These are phyloP conservation scores for Ambrosia trifida DNA, from an alignment of 129 eudicot genomes.

Conservation along the genomic window DNA sequence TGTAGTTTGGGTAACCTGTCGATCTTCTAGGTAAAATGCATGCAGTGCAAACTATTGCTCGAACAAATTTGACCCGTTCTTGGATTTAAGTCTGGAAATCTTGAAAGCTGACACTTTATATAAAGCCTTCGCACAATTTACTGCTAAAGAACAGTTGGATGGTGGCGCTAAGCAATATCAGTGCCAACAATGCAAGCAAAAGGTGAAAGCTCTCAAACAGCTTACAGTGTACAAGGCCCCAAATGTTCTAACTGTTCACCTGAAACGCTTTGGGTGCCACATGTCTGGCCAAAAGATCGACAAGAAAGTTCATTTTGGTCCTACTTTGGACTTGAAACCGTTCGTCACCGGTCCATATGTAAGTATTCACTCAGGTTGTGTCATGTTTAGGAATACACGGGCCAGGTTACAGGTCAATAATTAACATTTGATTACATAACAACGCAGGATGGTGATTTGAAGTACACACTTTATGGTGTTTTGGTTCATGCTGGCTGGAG, in stretches of 20 bases:
- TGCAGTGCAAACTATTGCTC: constrained; percentile 88
- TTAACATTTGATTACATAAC: neutral
- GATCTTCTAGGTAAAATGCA: constrained; percentile 79
- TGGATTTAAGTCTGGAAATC: constrained; percentile 93
- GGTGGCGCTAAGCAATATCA: constrained; percentile 84
- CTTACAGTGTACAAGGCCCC: constrained; percentile 86
- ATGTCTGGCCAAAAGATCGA: constrained; percentile 78
- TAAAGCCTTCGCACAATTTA: constrained; percentile 78
- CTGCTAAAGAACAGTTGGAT: constrained; percentile 81
- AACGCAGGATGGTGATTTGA: constrained; percentile 86
- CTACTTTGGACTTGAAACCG: constrained; percentile 83
- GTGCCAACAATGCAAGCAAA: constrained; percentile 87
- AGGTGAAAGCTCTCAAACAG: constrained; percentile 89
- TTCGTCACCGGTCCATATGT: constrained; percentile 82
- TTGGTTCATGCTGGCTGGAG: constrained; percentile 99
- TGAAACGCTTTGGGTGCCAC: constrained; percentile 86
- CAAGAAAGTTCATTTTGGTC: constrained; percentile 57
- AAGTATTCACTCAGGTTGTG: too few relatives aligned
- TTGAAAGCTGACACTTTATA: constrained; percentile 67
- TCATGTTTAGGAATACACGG: neutral
- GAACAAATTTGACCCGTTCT: constrained; percentile 83
- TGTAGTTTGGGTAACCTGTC: neutral
- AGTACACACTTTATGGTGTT: constrained; percentile 90
- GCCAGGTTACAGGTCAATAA: neutral
- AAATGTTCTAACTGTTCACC: constrained; percentile 76